phyloP scores from a whole-genome alignment of 345 rosid genomes.

The Kandelia obovata region DNA sequence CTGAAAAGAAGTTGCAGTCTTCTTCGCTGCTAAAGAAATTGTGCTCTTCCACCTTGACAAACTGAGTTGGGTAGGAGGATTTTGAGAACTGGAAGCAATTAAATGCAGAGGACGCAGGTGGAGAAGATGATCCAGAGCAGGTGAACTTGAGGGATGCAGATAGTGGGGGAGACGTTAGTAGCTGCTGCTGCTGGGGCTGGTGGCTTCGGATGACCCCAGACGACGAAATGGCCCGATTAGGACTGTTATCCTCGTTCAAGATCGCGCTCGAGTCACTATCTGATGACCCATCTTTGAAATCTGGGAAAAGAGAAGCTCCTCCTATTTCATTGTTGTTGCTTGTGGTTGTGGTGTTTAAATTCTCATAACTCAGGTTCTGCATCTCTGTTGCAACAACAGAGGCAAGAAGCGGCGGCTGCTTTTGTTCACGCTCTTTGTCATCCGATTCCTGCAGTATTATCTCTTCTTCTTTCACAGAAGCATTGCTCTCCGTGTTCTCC shows the following conservation, averaged over 20 bases:
- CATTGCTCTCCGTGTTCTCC: constrained; percentile 53
- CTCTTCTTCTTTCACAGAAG: constrained; percentile 72
- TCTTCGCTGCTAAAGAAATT: constrained; percentile 72
- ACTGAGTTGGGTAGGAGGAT: constrained; percentile 36
- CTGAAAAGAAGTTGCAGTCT: constrained; percentile 74
- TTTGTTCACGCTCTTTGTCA: constrained; percentile 19
- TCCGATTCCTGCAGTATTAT: constrained; percentile 38
- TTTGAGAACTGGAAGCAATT: constrained; percentile 16
- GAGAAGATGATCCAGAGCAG: constrained; percentile 17
- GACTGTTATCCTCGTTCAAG: constrained; percentile 71
- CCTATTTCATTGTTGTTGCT: constrained; percentile 14
- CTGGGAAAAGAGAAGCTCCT: constrained; percentile 39
- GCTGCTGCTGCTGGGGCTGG: constrained; percentile 12
- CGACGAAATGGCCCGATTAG: constrained; percentile 47
- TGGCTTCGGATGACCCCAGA: constrained; percentile 35
- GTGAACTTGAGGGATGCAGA: constrained; percentile 13
- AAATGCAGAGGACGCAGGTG: constrained; percentile 24
- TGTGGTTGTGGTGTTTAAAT: constrained; percentile 23
- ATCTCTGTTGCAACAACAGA: constrained; percentile 33
- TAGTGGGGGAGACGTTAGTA: constrained; percentile 27
- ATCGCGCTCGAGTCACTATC: constrained; percentile 90
- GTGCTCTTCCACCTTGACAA: constrained; percentile 85
- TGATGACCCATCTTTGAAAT: constrained; percentile 68
- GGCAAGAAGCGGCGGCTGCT: constrained; percentile 19
- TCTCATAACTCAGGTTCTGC: constrained; percentile 39